Percentiles rank a stretch among this genome's conserved stretches.
Conservation (phyloP, 495 filamentous ascomycete species). For the Penicillium parvum region DNA sequence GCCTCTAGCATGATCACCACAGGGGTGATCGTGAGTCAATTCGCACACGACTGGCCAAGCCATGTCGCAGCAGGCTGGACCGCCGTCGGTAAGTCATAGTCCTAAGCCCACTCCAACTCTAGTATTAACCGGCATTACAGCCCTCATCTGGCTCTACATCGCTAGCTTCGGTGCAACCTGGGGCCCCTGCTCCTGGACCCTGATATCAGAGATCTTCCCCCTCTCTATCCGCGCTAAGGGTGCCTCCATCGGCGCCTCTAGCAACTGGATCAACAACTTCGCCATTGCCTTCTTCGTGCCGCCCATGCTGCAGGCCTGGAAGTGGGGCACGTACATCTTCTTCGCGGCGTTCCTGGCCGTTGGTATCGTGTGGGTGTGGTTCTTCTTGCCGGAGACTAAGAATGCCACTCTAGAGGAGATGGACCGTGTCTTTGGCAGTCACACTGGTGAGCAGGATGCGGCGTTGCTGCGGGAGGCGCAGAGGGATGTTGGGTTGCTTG, state of each 20-base stretch:
- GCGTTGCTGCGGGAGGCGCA: conserved; percentile 26
- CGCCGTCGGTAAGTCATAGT: conserved; percentile 34
- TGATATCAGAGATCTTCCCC: conserved; percentile 39
- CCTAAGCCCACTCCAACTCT: conserved; percentile 2
- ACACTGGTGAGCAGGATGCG: conserved; percentile 33
- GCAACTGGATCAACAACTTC: conserved; percentile 50
- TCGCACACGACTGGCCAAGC: conserved; percentile 28
- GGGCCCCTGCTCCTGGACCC: conserved; percentile 32
- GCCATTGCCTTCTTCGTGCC: conserved; percentile 46
- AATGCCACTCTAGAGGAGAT: conserved; percentile 67
- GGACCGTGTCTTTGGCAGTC: conserved; percentile 42
- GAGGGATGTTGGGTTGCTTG: conserved; percentile 25
- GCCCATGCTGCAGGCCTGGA: conserved; percentile 41
- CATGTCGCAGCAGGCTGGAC: conserved; percentile 41
- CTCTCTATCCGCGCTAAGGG: conserved; percentile 44
- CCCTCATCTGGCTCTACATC: conserved; percentile 32
- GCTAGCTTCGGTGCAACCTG: conserved; percentile 64
- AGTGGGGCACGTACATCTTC: conserved; percentile 49
- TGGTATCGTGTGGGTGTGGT: conserved; percentile 41
- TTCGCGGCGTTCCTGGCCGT: conserved; percentile 33
- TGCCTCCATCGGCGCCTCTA: conserved; percentile 37
- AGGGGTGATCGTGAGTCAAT: conserved; percentile 42
- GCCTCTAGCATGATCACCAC: conserved; percentile 43
- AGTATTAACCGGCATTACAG: conserved; percentile 15
- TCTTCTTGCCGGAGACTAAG: conserved; percentile 54